A percentile compares a stretch with the other conserved stretches of the same genome.
Conservation (phyloP, 306 rosid species). For the Glycyrrhiza uralensis region DNA sequence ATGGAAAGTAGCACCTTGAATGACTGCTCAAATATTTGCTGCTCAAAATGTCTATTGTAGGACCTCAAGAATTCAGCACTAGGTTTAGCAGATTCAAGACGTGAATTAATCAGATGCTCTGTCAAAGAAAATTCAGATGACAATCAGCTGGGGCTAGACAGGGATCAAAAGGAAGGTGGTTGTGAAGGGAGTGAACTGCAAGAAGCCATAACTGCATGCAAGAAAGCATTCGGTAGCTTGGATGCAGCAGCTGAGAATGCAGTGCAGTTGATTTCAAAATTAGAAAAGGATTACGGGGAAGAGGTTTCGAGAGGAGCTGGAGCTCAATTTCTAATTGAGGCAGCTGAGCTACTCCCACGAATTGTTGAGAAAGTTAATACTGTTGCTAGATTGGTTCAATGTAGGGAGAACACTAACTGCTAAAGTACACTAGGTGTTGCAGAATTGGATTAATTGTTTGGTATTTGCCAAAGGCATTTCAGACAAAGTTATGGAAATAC, state of each 20-base stretch:
- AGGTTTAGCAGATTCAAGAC: constrained; percentile 14
- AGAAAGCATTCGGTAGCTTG: constrained; percentile 49
- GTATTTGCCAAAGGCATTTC: constrained; percentile 16
- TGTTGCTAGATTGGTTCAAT: constrained; percentile 40
- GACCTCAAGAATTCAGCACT: constrained; percentile 31
- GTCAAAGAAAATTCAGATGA: constrained; percentile 27
- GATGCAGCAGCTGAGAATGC: constrained; percentile 54
- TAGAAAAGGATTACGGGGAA: constrained; percentile 31
- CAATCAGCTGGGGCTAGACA: constrained; percentile 1
- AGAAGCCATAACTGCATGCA: constrained; percentile 44
- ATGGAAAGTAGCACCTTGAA: constrained; percentile 10
- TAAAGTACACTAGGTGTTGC: constrained; percentile 17
- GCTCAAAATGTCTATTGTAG: constrained; percentile 30
- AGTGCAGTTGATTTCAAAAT: constrained; percentile 31
- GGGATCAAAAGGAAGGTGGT: constrained; percentile 12
- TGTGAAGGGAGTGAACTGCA: constrained; percentile 23
- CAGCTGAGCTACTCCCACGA: constrained; percentile 48
- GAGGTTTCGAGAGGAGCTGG: constrained; percentile 25
- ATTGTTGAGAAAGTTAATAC: constrained; percentile 52
- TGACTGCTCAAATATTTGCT: constrained; percentile 23
- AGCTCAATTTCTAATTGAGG: constrained; percentile 45
- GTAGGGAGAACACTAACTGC: constrained; percentile 31
- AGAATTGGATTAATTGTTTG: constrained; percentile 24
- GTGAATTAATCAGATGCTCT: constrained; percentile 23
- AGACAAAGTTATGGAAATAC: constrained; percentile 21